Evolutionary conservation across 805 yeast species (phyloP).

Genomic region (Ogataea wickerhamii): DNA sequence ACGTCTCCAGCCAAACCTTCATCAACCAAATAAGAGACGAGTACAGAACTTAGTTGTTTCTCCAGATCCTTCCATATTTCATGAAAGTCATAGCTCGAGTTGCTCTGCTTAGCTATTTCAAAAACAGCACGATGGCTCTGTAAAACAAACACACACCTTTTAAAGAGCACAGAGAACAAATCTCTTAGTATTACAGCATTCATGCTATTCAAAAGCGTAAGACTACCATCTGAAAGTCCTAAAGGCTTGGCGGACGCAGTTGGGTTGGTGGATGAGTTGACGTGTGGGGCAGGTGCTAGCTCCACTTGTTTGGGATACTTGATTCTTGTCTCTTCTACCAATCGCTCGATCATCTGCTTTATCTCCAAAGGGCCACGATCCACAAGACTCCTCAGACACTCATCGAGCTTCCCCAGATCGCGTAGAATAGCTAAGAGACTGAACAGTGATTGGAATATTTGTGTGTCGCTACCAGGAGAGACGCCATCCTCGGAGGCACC

Average conservation of each 20-base stretch:
- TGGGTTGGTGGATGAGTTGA: conserved; percentile 4
- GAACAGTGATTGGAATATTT: conserved; percentile 20
- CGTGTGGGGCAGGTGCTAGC: conserved; percentile 7
- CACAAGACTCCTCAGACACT: conserved; percentile 50
- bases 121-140: conserved; percentile 67
- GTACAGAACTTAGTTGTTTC: conserved; percentile 36
- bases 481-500: conserved; percentile 19
- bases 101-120: conserved; percentile 44
- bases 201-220: conserved; percentile 24
- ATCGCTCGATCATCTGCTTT: conserved; percentile 56
- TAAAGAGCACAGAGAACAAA: conserved; percentile 66
- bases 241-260: conserved; percentile 8
- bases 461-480: conserved; percentile 25
- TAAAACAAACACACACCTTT: conserved; percentile 56
- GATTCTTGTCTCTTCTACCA: conserved; percentile 61
- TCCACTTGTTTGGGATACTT: conserved; percentile 41
- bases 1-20: conserved; percentile 27
- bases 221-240: conserved; percentile 16
- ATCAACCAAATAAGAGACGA: conserved; percentile 38
- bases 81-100: conserved; percentile 22
- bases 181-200: conserved; percentile 54
- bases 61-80: conserved; percentile 45
- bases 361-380: conserved; percentile 60
- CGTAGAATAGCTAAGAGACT: conserved; percentile 19
- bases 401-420: conserved; percentile 58